Evolutionary conservation across 169 alveolate species (phyloP).

Genomic region (Eimeria maxima): DNA sequence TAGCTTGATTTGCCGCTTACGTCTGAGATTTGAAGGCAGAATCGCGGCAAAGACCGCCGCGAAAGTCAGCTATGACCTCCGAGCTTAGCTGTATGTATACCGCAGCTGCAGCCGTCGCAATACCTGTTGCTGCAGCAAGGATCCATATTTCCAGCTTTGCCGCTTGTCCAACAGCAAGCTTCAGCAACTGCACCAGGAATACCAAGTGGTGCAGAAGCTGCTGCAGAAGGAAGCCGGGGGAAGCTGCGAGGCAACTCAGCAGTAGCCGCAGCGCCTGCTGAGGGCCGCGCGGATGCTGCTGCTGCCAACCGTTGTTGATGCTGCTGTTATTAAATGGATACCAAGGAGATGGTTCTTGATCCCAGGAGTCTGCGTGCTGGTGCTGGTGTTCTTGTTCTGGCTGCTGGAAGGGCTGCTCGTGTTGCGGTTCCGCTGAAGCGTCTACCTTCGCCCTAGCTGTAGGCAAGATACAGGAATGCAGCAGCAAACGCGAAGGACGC

Average conservation of each 20-base stretch:
- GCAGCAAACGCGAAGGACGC: slow-evolving; percentile 36
- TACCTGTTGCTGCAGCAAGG: slow-evolving; percentile 68
- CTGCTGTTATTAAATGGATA: slow-evolving; percentile 1
- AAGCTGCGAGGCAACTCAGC: slow-evolving; percentile 37
- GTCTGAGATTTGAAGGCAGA: slow-evolving; percentile 18
- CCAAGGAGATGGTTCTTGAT: slow-evolving; percentile 1
- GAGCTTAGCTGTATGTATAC: slow-evolving; percentile 75
- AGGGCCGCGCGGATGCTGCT: slow-evolving; percentile 48
- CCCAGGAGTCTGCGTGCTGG: background rate
- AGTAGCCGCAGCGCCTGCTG: slow-evolving; percentile 61
- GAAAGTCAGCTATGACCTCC: slow-evolving; percentile 51
- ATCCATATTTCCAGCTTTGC: slow-evolving; percentile 59
- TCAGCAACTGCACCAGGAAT: slow-evolving; percentile 47
- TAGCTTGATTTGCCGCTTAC: background rate
- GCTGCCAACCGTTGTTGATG: slow-evolving; percentile 53
- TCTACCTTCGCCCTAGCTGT: background rate
- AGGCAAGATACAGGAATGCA: background rate
- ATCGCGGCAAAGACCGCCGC: slow-evolving; percentile 39
- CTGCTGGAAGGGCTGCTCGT: slow-evolving; percentile 25
- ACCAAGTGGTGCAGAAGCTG: slow-evolving; percentile 59
- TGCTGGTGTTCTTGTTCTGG: slow-evolving; percentile 33
- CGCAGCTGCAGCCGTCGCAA: slow-evolving; percentile 72
- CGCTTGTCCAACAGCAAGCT: slow-evolving; percentile 55
- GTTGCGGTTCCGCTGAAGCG: slow-evolving; percentile 25
- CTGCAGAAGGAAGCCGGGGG: slow-evolving; percentile 46